Evolutionary conservation across 257 asterid genomes (phyloP).

Genomic region (Lavandula angustifolia): DNA sequence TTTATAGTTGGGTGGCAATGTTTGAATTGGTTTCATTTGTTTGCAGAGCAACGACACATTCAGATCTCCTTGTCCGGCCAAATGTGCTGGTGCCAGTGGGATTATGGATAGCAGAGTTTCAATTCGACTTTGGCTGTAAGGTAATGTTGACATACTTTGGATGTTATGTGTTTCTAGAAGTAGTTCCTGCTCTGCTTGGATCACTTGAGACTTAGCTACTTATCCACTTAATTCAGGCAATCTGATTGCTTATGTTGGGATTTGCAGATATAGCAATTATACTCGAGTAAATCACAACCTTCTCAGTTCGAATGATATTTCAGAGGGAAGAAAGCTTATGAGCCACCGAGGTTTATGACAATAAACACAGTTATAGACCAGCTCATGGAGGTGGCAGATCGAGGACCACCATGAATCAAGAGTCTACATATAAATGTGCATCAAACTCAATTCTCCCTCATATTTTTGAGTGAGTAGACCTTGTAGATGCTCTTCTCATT

Average conservation of each 20-base stretch:
- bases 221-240: too few species aligned
- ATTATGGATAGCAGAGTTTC: constrained; percentile 77
- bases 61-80: too few species aligned
- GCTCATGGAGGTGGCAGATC: constrained; percentile 82
- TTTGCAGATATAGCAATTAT: constrained; percentile 64
- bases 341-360: constrained; percentile 91
- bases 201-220: too few species aligned
- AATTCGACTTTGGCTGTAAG: constrained; percentile 81
- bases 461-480: too few species aligned
- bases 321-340: constrained; percentile 86
- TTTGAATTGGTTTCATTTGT: constrained; percentile 12
- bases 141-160: constrained; percentile 37
- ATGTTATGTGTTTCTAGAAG: not conserved
- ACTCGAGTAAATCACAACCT: not conserved
- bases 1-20: not conserved
- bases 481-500: too few species aligned
- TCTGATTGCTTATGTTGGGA: not conserved
- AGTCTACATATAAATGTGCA: constrained; percentile 13
- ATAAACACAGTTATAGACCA: constrained; percentile 84
- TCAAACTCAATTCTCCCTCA: too few species aligned
- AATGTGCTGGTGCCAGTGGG: constrained; percentile 47
- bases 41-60: constrained; percentile 35
- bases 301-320: constrained; percentile 20
- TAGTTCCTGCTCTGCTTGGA: not conserved
- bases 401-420: constrained; percentile 59